Conservation (phyloP, 1,284 basidiomycete species). For the Hymenochaete sp. region DNA sequence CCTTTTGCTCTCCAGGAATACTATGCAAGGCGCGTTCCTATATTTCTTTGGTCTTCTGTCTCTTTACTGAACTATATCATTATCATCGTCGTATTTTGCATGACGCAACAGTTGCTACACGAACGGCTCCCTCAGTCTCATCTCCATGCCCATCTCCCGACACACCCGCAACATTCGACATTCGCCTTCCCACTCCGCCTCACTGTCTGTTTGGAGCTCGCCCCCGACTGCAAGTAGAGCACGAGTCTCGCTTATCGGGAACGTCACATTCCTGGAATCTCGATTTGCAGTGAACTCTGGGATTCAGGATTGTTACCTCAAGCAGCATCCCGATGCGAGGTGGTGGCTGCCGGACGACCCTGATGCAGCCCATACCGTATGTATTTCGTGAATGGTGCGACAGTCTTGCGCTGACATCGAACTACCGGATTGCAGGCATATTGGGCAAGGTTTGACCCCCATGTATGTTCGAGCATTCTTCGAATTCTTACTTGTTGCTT, state of each 20-base stretch:
- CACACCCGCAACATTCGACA: constrained; percentile 49
- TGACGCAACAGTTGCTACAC: constrained; percentile 37
- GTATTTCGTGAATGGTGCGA: background rate
- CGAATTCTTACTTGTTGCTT: constrained; percentile 8
- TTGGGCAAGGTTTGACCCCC: constrained; percentile 48
- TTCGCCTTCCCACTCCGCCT: constrained; percentile 36
- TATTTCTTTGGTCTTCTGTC: background rate
- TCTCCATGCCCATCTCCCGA: constrained; percentile 56
- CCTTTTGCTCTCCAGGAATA: constrained; percentile 60
- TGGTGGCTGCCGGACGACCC: constrained; percentile 44
- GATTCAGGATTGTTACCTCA: constrained; percentile 37
- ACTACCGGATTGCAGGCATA: constrained; percentile 33
- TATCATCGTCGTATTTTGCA: background rate
- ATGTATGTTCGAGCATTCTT: constrained; percentile 27
- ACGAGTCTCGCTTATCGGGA: constrained; percentile 51
- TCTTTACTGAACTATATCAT: constrained; percentile 1
- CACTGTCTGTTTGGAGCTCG: constrained; percentile 43
- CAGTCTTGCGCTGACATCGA: constrained; percentile 4
- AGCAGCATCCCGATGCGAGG: constrained; percentile 41
- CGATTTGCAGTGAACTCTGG: constrained; percentile 27
- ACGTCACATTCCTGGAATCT: constrained; percentile 35
- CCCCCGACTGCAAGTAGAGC: constrained; percentile 35
- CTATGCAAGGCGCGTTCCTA: constrained; percentile 32
- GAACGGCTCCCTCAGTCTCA: constrained; percentile 52
- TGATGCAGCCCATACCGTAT: constrained; percentile 37